Conservation (phyloP, 441 rosid genomes). For the Gossypium aridum region DNA sequence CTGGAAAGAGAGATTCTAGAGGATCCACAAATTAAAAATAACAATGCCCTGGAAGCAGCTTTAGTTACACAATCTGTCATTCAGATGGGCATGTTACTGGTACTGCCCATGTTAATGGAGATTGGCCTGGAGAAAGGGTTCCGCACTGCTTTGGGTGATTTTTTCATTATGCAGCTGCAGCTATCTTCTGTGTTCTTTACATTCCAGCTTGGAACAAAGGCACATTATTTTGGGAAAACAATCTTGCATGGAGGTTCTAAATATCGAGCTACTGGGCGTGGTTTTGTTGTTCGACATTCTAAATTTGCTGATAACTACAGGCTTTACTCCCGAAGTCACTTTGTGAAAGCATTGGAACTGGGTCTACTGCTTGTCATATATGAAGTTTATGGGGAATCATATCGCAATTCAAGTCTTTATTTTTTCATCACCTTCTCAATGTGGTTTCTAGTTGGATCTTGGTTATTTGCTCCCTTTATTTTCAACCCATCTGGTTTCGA, state of each 20-base stretch:
- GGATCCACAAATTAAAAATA: conserved; percentile 38
- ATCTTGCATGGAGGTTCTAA: conserved; percentile 90
- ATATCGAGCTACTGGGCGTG: conserved; percentile 88
- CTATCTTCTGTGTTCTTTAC: conserved; percentile 84
- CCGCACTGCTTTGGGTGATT: conserved; percentile 71
- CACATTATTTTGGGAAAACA: conserved; percentile 86
- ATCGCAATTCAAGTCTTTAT: conserved; percentile 58
- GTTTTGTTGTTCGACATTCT: conserved; percentile 84
- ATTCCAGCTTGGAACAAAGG: conserved; percentile 80
- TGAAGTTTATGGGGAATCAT: conserved; percentile 55
- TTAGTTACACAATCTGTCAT: conserved; percentile 84
- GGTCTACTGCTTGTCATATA: conserved; percentile 73
- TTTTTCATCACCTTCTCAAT: conserved; percentile 66
- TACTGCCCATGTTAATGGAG: conserved; percentile 96
- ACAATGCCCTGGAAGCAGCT: conserved; percentile 75
- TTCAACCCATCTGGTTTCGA: conserved; percentile 98
- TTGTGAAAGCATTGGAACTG: conserved; percentile 85
- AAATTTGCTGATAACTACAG: conserved; percentile 90
- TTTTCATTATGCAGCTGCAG: conserved; percentile 84
- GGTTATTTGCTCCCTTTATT: conserved; percentile 93
- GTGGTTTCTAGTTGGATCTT: conserved; percentile 90
- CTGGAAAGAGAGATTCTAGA: conserved; percentile 55
- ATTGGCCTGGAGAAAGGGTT: conserved; percentile 94
- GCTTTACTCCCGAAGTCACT: conserved; percentile 88
- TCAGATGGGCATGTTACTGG: conserved; percentile 83